Conservation (phyloP, 2,329 filamentous ascomycete species). For the Scortechinia acanthostroma region DNA sequence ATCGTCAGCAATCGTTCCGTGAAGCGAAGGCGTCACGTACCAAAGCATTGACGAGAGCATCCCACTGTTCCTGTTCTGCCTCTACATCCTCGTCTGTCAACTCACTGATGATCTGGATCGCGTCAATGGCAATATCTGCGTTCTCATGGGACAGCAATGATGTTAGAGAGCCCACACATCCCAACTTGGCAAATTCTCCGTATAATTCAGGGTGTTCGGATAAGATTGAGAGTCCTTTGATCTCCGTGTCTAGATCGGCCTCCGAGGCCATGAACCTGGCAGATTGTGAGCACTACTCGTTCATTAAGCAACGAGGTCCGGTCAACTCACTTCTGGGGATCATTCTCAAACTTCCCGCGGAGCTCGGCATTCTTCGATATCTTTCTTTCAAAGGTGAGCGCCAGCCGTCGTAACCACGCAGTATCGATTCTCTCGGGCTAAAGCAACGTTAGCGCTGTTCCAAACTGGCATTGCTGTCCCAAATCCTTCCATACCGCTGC, state of each 20-base stretch:
- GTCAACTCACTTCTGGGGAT: constrained; percentile 68
- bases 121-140: constrained; percentile 88
- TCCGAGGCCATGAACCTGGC: constrained; percentile 40
- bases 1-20: constrained; percentile 27
- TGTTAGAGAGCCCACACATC: constrained; percentile 68
- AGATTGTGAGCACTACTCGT: not conserved
- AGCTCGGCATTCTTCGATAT: constrained; percentile 87
- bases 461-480: constrained; percentile 4
- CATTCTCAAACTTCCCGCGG: constrained; percentile 73
- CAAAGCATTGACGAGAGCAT: constrained; percentile 60
- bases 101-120: constrained; percentile 82
- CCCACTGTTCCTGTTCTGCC: constrained; percentile 76
- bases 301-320: not conserved
- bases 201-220: constrained; percentile 82
- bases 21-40: constrained; percentile 13
- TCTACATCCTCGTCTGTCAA: constrained; percentile 88
- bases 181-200: constrained; percentile 69
- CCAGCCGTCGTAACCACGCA: constrained; percentile 75
- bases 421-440: constrained; percentile 71
- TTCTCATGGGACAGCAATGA: constrained; percentile 87
- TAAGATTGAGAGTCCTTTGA: constrained; percentile 79
- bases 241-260: constrained; percentile 80
- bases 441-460: constrained; percentile 22
- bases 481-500: constrained; percentile 27
- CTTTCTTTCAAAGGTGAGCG: constrained; percentile 79